These are phyloP conservation scores for Ophiostoma ulmi DNA, from an alignment of 2,329 filamentous ascomycete species.

Conservation along the genomic window DNA sequence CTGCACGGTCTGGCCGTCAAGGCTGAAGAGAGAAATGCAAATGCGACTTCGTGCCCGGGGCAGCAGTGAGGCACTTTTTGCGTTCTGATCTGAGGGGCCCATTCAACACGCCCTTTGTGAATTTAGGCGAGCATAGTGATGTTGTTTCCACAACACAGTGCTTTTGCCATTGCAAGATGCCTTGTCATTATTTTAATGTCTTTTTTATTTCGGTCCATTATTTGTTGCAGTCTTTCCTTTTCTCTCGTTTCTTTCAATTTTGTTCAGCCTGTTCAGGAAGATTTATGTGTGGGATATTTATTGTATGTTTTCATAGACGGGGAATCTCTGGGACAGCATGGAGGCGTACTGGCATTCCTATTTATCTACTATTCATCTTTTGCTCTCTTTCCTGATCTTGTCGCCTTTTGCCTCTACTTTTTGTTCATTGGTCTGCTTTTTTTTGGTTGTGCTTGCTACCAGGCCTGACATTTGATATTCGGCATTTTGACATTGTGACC, in stretches of 20 bases:
- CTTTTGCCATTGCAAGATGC: background rate
- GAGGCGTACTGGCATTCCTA: background rate
- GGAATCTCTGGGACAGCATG: background rate
- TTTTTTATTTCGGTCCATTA: background rate
- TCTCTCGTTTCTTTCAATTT: background rate
- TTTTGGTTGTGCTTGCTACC: background rate
- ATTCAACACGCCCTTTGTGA: constrained; percentile 9
- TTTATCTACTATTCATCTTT: background rate
- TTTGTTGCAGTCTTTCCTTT: background rate
- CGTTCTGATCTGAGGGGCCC: background rate
- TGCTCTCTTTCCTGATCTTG: background rate
- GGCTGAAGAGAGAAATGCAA: background rate
- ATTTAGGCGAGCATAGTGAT: background rate
- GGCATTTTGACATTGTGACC: background rate
- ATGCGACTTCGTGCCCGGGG: background rate
- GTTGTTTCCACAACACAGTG: background rate
- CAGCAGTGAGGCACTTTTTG: background rate
- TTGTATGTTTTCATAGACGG: background rate
- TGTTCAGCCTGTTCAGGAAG: background rate
- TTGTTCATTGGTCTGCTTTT: background rate
- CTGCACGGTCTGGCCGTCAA: background rate
- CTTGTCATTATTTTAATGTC: background rate
- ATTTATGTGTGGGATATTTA: background rate
- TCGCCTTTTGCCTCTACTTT: background rate
- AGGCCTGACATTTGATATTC: background rate